Evolutionary conservation across 2,329 filamentous ascomycete genomes (phyloP).

Genomic region (Mycosphaerella sp.): DNA sequence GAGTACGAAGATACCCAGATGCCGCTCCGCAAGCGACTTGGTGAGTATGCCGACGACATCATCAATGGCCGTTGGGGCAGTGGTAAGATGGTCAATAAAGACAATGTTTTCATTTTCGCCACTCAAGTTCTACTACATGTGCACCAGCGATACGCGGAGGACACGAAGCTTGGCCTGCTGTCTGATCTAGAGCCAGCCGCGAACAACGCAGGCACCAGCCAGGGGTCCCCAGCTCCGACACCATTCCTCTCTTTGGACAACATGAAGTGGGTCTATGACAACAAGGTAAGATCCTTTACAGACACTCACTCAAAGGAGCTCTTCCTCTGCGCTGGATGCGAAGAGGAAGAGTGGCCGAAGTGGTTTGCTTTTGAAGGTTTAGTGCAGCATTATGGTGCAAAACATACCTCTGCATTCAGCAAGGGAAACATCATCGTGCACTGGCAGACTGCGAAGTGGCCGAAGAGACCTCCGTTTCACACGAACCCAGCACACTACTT

Average conservation of each 20-base stretch:
- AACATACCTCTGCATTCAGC: constrained; percentile 67
- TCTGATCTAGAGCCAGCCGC: constrained; percentile 17
- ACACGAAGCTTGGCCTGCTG: constrained; percentile 24
- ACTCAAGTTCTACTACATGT: constrained; percentile 58
- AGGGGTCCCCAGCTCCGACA: constrained; percentile 19
- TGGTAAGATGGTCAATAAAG: constrained; percentile 57
- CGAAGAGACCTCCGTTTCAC: constrained; percentile 65
- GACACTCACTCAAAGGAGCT: constrained; percentile 63
- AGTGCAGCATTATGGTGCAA: constrained; percentile 76
- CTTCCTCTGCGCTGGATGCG: constrained; percentile 62
- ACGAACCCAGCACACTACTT: constrained; percentile 44
- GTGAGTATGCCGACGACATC: constrained; percentile 62
- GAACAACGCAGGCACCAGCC: constrained; percentile 11
- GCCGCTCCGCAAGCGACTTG: constrained; percentile 60
- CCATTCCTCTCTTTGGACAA: constrained; percentile 64
- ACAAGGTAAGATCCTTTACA: constrained; percentile 65
- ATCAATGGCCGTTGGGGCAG: constrained; percentile 60
- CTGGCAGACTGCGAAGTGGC: constrained; percentile 75
- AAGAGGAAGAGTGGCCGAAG: constrained; percentile 59
- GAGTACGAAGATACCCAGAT: constrained; percentile 67
- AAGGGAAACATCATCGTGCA: constrained; percentile 65
- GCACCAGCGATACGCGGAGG: constrained; percentile 50
- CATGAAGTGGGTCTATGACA: constrained; percentile 80
- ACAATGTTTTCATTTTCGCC: constrained; percentile 63
- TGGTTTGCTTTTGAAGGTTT: constrained; percentile 72